A percentile compares a stretch with the other conserved stretches of the same genome.
These are phyloP conservation scores for Penicillium steckii DNA, from an alignment of 495 filamentous ascomycete species.

Conservation along the genomic window DNA sequence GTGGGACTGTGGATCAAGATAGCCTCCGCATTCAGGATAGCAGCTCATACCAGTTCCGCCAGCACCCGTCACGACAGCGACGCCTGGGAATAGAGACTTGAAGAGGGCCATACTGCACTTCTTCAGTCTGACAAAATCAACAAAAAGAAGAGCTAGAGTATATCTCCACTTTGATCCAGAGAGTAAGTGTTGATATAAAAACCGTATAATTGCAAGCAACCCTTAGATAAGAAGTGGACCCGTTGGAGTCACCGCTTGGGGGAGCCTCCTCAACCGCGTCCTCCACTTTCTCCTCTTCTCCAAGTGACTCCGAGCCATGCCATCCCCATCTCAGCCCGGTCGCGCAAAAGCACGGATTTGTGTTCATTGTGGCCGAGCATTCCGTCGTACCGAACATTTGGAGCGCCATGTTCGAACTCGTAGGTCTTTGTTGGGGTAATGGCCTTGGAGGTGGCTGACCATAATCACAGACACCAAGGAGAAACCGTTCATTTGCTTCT, in stretches of 20 bases:
- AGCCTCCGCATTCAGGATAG: neutral
- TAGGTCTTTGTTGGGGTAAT: conserved; percentile 37
- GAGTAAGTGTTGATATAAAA: too few relatives aligned
- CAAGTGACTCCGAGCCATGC: conserved; percentile 34
- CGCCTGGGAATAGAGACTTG: conserved; percentile 26
- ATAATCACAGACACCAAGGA: conserved; percentile 48
- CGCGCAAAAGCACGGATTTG: conserved; percentile 41
- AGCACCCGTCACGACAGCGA: conserved; percentile 32
- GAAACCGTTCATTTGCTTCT: conserved; percentile 54
- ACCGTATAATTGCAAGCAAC: too few relatives aligned
- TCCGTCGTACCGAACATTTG: conserved; percentile 48
- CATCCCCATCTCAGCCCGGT: conserved; percentile 32
- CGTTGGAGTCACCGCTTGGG: conserved; percentile 25
- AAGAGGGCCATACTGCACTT: neutral
- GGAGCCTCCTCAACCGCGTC: conserved; percentile 1
- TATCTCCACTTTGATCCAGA: too few relatives aligned
- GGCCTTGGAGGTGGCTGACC: conserved; percentile 14
- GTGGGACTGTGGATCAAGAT: neutral
- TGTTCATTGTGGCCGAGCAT: conserved; percentile 40
- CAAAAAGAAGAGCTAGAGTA: neutral
- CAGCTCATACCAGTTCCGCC: conserved; percentile 29
- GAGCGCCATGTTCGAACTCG: conserved; percentile 56
- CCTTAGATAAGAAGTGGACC: conserved; percentile 8
- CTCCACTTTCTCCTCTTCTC: conserved; percentile 21
- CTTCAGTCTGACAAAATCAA: neutral